These are phyloP conservation scores for Phaffomyces thermotolerans DNA, from an alignment of 805 yeast genomes.

Conservation along the genomic window DNA sequence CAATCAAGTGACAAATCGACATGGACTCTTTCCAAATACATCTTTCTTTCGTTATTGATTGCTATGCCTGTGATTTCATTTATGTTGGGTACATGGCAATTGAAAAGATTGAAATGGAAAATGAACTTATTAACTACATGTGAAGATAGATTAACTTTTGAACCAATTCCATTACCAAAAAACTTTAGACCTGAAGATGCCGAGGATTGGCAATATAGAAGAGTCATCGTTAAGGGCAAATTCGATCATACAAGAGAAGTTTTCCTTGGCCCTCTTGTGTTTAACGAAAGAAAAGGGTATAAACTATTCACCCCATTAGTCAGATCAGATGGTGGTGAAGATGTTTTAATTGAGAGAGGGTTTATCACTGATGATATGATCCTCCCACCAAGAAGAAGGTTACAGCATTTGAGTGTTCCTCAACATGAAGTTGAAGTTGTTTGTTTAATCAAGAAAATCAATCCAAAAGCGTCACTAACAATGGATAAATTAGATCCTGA, in stretches of 20 bases:
- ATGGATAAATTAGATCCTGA: slow-evolving; percentile 66
- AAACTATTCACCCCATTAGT: slow-evolving; percentile 74
- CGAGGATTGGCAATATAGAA: slow-evolving; percentile 72
- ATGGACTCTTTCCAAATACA: slow-evolving; percentile 23
- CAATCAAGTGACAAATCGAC: slow-evolving; percentile 35
- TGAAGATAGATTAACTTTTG: slow-evolving; percentile 72
- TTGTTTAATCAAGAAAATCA: slow-evolving; percentile 67
- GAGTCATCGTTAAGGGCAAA: slow-evolving; percentile 67
- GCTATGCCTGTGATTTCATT: slow-evolving; percentile 87
- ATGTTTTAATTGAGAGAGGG: slow-evolving; percentile 81
- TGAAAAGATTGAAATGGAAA: slow-evolving; percentile 81
- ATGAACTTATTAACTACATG: slow-evolving; percentile 71
- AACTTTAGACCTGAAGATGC: slow-evolving; percentile 57
- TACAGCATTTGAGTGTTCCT: slow-evolving; percentile 69
- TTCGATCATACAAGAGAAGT: slow-evolving; percentile 83
- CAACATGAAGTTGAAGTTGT: slow-evolving; percentile 52
- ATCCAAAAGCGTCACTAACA: slow-evolving; percentile 52
- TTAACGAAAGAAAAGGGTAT: slow-evolving; percentile 71
- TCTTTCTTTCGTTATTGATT: slow-evolving; percentile 32
- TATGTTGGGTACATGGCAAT: slow-evolving; percentile 91
- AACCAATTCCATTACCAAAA: slow-evolving; percentile 67
- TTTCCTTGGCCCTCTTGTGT: slow-evolving; percentile 84
- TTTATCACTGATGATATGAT: slow-evolving; percentile 73
- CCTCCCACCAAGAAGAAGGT: slow-evolving; percentile 46
- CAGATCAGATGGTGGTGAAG: slow-evolving; percentile 67